A percentile compares a stretch with the other conserved stretches of the same genome.
Evolutionary conservation across 768 basidiomycete genomes (phyloP).

Genomic region (Termitomyces sp.): DNA sequence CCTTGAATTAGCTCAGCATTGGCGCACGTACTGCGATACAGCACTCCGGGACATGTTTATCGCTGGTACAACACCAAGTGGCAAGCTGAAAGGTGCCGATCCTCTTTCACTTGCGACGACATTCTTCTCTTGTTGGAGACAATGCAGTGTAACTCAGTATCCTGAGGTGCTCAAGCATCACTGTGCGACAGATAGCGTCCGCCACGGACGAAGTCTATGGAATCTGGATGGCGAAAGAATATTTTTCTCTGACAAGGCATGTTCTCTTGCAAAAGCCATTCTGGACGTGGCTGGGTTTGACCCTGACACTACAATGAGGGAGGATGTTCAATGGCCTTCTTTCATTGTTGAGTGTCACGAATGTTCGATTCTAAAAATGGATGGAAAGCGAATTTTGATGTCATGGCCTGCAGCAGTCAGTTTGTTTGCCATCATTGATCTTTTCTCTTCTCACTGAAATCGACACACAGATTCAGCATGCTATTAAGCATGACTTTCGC

Average conservation of each 20-base stretch:
- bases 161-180: not conserved
- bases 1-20: not conserved
- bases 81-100: not conserved
- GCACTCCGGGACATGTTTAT: not conserved
- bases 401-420: conserved; percentile 4
- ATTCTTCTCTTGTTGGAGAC: not conserved
- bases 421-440: not conserved
- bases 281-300: conserved; percentile 3
- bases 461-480: not conserved
- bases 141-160: not conserved
- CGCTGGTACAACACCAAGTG: not conserved
- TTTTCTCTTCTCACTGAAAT: not conserved
- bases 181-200: not conserved
- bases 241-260: not conserved
- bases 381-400: not conserved
- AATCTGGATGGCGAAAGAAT: not conserved
- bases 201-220: not conserved
- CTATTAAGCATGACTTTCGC: not conserved
- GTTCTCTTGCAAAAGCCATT: not conserved
- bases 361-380: not conserved
- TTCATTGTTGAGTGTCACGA: conserved; percentile 1
- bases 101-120: conserved; percentile 1
- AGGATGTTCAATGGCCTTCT: not conserved
- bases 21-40: not conserved
- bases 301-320: not conserved